These are phyloP conservation scores for Solanum rostratum DNA, from an alignment of 257 asterid genomes.

Conservation along the genomic window DNA sequence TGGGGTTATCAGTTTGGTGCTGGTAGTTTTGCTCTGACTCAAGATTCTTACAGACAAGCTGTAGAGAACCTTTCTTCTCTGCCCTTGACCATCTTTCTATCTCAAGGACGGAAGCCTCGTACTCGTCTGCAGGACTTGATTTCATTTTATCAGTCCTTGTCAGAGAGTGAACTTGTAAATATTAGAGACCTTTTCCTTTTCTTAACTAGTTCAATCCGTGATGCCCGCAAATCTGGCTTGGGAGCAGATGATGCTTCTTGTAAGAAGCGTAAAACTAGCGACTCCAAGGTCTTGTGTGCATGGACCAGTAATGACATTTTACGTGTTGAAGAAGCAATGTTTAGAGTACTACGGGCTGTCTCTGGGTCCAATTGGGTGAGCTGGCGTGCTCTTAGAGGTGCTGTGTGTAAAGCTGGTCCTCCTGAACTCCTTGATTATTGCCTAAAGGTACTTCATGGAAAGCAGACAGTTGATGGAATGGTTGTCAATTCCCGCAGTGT, in stretches of 20 bases:
- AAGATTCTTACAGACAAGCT: conserved; percentile 46
- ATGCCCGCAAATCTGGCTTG: conserved; percentile 19
- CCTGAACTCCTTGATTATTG: conserved; percentile 90
- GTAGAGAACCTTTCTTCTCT: conserved; percentile 45
- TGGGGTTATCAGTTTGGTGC: conserved; percentile 96
- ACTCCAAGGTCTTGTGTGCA: conserved; percentile 50
- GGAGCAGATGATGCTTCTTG: conserved; percentile 25
- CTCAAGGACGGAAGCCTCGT: conserved; percentile 77
- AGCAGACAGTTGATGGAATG: conserved; percentile 70
- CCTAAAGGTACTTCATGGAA: conserved; percentile 78
- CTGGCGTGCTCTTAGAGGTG: conserved; percentile 92
- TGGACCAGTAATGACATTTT: conserved; percentile 55
- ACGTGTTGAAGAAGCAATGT: conserved; percentile 82
- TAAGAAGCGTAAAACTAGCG: conserved; percentile 42
- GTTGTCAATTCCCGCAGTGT: conserved; percentile 48
- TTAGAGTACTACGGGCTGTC: conserved; percentile 76
- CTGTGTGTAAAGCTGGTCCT: conserved; percentile 71
- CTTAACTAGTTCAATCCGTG: conserved; percentile 52
- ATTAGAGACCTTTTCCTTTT: conserved; percentile 65
- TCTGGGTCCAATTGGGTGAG: conserved; percentile 90
- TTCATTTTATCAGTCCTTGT: conserved; percentile 70
- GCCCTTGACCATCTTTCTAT: conserved; percentile 50
- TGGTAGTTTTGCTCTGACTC: conserved; percentile 68
- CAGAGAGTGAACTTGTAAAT: conserved; percentile 66
- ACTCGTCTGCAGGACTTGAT: conserved; percentile 69